These are phyloP conservation scores for Epicoccum sorghinum DNA, from an alignment of 2,329 filamentous ascomycete species.

Conservation along the genomic window DNA sequence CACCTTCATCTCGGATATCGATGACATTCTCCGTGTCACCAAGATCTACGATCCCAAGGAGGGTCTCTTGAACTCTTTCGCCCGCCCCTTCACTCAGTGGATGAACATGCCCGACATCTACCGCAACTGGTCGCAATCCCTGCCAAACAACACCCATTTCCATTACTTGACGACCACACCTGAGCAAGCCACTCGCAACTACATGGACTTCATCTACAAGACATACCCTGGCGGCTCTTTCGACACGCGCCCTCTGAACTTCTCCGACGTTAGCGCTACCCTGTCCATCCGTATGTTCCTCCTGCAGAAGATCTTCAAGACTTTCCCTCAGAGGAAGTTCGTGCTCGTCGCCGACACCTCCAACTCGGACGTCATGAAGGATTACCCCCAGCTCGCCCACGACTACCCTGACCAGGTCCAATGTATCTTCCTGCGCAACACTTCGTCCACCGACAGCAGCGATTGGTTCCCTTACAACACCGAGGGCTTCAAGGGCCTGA, in stretches of 20 bases:
- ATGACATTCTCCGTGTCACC: conserved; percentile 80
- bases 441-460: conserved; percentile 68
- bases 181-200: conserved; percentile 76
- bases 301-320: conserved; percentile 74
- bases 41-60: conserved; percentile 79
- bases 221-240: conserved; percentile 79
- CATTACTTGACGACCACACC: conserved; percentile 83
- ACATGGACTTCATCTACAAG: conserved; percentile 80
- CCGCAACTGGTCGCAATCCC: conserved; percentile 71
- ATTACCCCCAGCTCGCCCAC: conserved; percentile 64
- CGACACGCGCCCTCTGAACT: conserved; percentile 76
- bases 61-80: conserved; percentile 78
- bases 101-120: conserved; percentile 82
- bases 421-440: conserved; percentile 80
- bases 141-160: conserved; percentile 71
- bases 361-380: conserved; percentile 77
- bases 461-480: conserved; percentile 80
- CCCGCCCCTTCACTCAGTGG: conserved; percentile 72
- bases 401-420: conserved; percentile 74
- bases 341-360: conserved; percentile 77
- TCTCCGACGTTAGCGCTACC: conserved; percentile 75
- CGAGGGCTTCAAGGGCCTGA: conserved; percentile 69
- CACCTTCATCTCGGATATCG: conserved; percentile 78
- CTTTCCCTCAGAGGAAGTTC: conserved; percentile 76
- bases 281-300: conserved; percentile 73